Evolutionary conservation across 352 stramenopile genomes (phyloP), one percentile per base, ranked within the genome.

Genomic region (Chrysophaeum taylorii): DNA sequence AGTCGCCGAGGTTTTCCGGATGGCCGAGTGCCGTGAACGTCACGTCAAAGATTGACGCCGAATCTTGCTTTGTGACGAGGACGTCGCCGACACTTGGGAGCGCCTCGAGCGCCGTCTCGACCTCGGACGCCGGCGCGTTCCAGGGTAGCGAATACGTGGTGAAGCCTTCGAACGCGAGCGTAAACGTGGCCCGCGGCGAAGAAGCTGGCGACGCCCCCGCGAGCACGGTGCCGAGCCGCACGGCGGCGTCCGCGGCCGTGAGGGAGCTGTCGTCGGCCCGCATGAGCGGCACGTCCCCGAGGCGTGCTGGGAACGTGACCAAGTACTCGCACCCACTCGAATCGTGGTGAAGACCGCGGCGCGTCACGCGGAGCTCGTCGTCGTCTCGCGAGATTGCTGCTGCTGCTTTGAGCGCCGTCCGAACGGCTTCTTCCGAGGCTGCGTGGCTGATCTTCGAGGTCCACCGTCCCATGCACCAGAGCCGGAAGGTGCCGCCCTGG

Each of bases 1-100:
- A 39, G 14, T 71, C 48, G 31, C 72, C 76, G 37, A 78, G 35
- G 57, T 81, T 78, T 39, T 52, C 39, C n/a, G 76, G 76, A 16
- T 27, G 35, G n/a, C 76, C 76, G n/a, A 78, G 41, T 25, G 76
- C 72, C 33, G 71, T 78, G 52, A 81, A 81, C 18, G 69, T 72
- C 15, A 81, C 66, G 23, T 43, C 7, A 48, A 69, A 81, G 2
- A 45, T 54, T 2, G 57, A 35, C 41, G 5, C 25, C 27, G 21
- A 25, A 9, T 33, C 33, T 14, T 25, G 42, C 23, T 53, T 23
- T 0, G 16, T 18, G 4, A 70, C 33, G 14, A 23, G 18, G n/a
- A 75, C n/a, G 64, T 48, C 70, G 61, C 48, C 37, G 23, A 73
- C 43, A 9, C 23, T 69, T 15, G 25, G 27, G 15, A 73, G 7